Conservation (phyloP, 371 early-diverging fungal species). For the Actinomortierella ambigua region DNA sequence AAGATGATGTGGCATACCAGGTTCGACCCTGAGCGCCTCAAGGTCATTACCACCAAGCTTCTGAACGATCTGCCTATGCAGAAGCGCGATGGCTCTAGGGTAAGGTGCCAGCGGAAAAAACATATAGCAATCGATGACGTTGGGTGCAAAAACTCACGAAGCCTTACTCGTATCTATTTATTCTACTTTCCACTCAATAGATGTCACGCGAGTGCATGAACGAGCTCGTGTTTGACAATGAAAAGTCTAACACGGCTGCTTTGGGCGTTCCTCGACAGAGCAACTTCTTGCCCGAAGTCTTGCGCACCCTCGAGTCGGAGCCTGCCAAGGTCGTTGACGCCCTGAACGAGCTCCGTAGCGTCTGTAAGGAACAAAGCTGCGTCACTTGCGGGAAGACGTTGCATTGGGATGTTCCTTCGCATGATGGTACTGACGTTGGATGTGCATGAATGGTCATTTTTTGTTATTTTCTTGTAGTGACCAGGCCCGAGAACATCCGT, state of each 20-base stretch:
- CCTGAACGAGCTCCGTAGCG: constrained; percentile 58
- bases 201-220: constrained; percentile 60
- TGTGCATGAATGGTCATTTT: not conserved
- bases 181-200: constrained; percentile 26
- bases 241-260: constrained; percentile 57
- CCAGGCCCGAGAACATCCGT: constrained; percentile 60
- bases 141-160: too few species aligned
- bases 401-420: too few species aligned
- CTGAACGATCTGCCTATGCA: constrained; percentile 67
- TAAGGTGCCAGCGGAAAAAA: constrained; percentile 48
- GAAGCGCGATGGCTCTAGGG: constrained; percentile 65
- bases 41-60: constrained; percentile 62
- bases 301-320: constrained; percentile 55
- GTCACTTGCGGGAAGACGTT: too few species aligned
- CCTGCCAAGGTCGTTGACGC: constrained; percentile 54
- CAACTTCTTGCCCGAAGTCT: constrained; percentile 57
- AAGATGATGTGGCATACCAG: constrained; percentile 67
- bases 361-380: constrained; percentile 47
- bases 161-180: constrained; percentile 1
- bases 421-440: too few species aligned
- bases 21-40: constrained; percentile 63
- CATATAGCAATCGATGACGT: too few species aligned
- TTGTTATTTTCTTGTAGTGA: constrained; percentile 45
- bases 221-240: constrained; percentile 53
- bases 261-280: constrained; percentile 58